Percentiles rank a stretch among this genome's conserved stretches.
These are phyloP conservation scores for Acanthamoeba polyphaga DNA, from an alignment of 208 protist species.

Conservation along the genomic window DNA sequence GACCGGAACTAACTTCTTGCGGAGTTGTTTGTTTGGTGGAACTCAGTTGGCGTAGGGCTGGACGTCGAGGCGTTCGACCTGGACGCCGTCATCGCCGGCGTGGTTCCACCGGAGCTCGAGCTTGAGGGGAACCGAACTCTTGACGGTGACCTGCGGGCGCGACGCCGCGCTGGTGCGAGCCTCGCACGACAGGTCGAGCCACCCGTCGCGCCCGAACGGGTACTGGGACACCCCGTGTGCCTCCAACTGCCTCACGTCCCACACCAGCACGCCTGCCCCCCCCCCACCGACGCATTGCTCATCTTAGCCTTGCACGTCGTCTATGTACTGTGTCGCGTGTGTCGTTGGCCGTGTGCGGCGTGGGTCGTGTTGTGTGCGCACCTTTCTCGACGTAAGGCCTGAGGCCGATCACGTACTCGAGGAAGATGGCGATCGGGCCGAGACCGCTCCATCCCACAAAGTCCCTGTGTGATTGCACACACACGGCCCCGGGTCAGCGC, in stretches of 20 bases:
- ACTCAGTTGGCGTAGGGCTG: not conserved
- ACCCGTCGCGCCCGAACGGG: not conserved
- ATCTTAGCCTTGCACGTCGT: not conserved
- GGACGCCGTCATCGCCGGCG: not conserved
- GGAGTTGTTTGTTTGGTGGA: too few relatives aligned
- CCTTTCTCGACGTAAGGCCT: constrained; percentile 20
- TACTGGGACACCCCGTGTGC: constrained; percentile 19
- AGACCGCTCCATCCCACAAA: constrained; percentile 66
- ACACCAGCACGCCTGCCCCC: constrained; percentile 28
- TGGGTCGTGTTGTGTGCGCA: not conserved
- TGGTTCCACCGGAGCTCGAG: not conserved
- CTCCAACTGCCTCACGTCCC: constrained; percentile 58
- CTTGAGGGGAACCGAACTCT: not conserved
- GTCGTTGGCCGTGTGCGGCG: too few relatives aligned
- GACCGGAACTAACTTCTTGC: too few relatives aligned
- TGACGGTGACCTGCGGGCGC: not conserved
- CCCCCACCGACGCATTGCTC: not conserved
- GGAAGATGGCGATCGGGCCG: constrained; percentile 47
- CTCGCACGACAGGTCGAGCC: constrained; percentile 25
- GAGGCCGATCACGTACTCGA: constrained; percentile 54
- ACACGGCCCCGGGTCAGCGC: too few relatives aligned
- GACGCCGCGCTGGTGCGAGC: not conserved
- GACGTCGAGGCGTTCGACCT: not conserved
- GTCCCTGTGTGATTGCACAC: not conserved
- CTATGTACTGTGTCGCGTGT: too few relatives aligned